Conservation (phyloP, 164 flowering plant genomes). For the Paratinospora sagittata region DNA sequence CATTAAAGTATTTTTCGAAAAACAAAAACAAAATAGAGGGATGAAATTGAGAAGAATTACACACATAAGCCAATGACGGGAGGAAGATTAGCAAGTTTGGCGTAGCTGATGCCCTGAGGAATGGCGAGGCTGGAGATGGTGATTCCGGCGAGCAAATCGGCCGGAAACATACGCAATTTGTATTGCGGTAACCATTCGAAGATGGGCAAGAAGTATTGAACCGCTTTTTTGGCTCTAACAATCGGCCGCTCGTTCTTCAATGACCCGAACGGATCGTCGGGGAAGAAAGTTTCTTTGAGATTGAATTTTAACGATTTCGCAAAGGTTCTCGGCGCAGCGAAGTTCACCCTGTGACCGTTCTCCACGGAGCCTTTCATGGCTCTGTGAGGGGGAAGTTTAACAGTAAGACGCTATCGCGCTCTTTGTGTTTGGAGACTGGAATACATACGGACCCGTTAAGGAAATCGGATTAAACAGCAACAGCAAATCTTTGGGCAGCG, state of each 20-base stretch:
- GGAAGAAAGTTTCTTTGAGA: slow-evolving; percentile 57
- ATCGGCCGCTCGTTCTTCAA: slow-evolving; percentile 22
- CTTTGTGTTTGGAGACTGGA: neutral
- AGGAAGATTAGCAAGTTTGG: slow-evolving; percentile 53
- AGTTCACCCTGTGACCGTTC: slow-evolving; percentile 22
- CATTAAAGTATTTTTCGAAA: no score
- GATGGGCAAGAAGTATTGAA: slow-evolving; percentile 57
- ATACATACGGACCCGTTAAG: neutral
- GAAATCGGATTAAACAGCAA: neutral
- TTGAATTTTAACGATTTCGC: slow-evolving; percentile 28
- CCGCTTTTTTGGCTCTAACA: slow-evolving; percentile 11
- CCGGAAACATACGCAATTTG: slow-evolving; percentile 27
- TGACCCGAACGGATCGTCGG: slow-evolving; percentile 66
- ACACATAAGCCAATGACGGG: slow-evolving; percentile 69
- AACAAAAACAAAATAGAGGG: no score
- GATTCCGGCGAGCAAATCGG: slow-evolving; percentile 57
- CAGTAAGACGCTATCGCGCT: no score
- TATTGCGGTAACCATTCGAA: slow-evolving; percentile 59
- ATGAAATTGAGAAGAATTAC: no score
- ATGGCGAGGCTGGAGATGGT: slow-evolving; percentile 76
- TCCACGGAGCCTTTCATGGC: slow-evolving; percentile 7
- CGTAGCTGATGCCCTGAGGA: slow-evolving; percentile 78
- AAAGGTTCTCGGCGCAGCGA: slow-evolving; percentile 34
- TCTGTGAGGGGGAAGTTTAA: neutral
- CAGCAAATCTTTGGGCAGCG: no score